Base-by-base conservation (phyloP, 1,284 basidiomycete genomes). In the Vanrija humicola region DNA sequence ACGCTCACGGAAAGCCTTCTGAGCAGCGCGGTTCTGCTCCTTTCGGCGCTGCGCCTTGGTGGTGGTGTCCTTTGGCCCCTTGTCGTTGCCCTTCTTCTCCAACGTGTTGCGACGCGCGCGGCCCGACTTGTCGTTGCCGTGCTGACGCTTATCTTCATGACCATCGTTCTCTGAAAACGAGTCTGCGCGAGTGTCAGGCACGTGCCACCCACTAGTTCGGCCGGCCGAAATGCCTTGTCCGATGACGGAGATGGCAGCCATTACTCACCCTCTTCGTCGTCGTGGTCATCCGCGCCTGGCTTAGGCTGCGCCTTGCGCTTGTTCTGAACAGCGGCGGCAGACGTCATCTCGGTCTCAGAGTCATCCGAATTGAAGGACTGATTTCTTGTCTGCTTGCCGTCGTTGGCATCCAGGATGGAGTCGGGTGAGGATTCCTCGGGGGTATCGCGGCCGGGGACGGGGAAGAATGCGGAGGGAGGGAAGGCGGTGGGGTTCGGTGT, bases 1-100 rank as follows among this genome's bases (percentile, higher is more conserved):
- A 9, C 77, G 57, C 57, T 79, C 77, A 15, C 77, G 59, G 67
- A 79, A 79, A 0, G 76, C 76, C 56, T 76, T 75, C 61, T 79
- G 77, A 1, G 77, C 77, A 1, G 73, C 72, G 25, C 77, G 63
- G 53, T 78, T 78, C 63, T 78, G 76, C 54, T 77, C 76, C 65
- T 77, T 77, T 28, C 77, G 63, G 42, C 70, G 67, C 34, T 69
- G 67, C 6, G 74, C 72, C 58, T 76, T 76, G 42, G 55, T 67
- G 16, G 57, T 45, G 39, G 66, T 63, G 50, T 67, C 56, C 44
- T 53, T 45, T 2, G 53, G 38, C 6, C 51, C 52, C 43, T 55
- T 53, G 16, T 38, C 14, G 28, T 55, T 46, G 29, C 40, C 38
- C 49, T 50, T 66, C 25, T 57, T 61, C 10, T 45, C 46, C 6